Conservation (phyloP, 2,329 filamentous ascomycete species). For the Exophiala alcalophila region DNA sequence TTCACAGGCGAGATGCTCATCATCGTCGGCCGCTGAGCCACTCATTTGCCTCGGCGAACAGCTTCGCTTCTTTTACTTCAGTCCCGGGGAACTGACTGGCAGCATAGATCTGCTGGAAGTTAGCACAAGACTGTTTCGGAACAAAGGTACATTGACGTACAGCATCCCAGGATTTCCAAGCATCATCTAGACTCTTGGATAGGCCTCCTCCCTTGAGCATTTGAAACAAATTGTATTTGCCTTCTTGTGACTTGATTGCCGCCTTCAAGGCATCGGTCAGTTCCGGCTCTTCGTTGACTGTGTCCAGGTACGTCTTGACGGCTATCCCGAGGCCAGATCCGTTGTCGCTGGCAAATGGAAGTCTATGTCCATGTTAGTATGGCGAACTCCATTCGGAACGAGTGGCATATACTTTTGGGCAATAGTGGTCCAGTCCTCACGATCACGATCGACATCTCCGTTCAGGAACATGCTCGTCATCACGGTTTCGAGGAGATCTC, state of each 20-base stretch:
- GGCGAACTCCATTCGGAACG: conserved; percentile 8
- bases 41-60: conserved; percentile 59
- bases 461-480: conserved; percentile 76
- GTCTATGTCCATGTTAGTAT: too few relatives aligned
- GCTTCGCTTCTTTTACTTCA: conserved; percentile 51
- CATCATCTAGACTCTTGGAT: conserved; percentile 56
- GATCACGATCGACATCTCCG: conserved; percentile 70
- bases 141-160: conserved; percentile 42
- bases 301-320: conserved; percentile 49
- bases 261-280: conserved; percentile 22
- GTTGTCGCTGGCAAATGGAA: conserved; percentile 47
- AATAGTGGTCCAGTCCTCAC: conserved; percentile 65
- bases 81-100: conserved; percentile 56
- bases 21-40: conserved; percentile 48
- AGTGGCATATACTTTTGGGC: conserved; percentile 60
- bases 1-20: too few relatives aligned
- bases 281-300: conserved; percentile 30
- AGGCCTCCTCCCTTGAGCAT: conserved; percentile 32
- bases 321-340: conserved; percentile 49
- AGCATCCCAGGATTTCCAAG: conserved; percentile 64
- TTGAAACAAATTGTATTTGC: conserved; percentile 27
- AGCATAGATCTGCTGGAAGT: conserved; percentile 49
- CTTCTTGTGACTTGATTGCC: conserved; percentile 27
- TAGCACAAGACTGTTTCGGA: conserved; percentile 4
- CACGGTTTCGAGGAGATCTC: conserved; percentile 81